Evolutionary conservation across 2,329 filamentous ascomycete species (phyloP), one percentile per base, ranked within the genome.

Genomic region (Cercospora berteroae): DNA sequence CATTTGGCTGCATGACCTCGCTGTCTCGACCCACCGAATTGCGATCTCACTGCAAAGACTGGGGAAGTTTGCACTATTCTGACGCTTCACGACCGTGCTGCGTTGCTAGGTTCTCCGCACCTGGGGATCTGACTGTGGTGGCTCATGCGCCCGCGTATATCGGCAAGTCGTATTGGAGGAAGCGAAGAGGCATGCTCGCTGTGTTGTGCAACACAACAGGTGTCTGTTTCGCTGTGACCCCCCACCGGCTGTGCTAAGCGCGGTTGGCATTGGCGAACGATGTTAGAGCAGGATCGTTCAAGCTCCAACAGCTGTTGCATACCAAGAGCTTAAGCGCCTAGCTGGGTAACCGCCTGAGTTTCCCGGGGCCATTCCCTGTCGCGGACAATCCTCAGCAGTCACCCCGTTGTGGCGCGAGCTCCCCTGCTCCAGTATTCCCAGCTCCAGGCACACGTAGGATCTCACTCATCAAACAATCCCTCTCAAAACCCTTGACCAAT

Each of bases 381-480:
- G 63, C 63, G 36, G 58, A 65, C 33, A 27, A 10, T 25, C 33
- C 29, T 39, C 52, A 56, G 52, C 42, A 62, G 42, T 71, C 67
- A 42, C 62, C 31, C 65, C 64, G 63, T 31, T 64, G 68, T 71
- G 70, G 70, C 68, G 70, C 69, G 57, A 71, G 70, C 70, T 71
- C 31, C 57, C 70, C 59, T 65, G 68, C 57, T 33, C 29, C 33
- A n/a, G 33, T 33, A 29, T 29, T 8, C 59, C 20, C 56, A 69
- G 65, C 60, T 36, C 48, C 50, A 66, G 44, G 64, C 59, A 44
- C 59, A 33, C 25, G 62, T 27, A 64, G 64, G 64, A 62, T 67
- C 62, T 48, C 48, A 57, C 69, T 68, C 70, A 69, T 65, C 65
- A 67, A 63, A 71, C 23, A 31, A 61, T 57, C 52, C 63, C 67